Conservation (phyloP, 129 eudicot genomes). For the Daucus carota region DH1_v3.0 NC_030381.2:27119501-27120000, state of each 20-base stretch:
- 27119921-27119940: slow-evolving; percentile 26
- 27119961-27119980: slow-evolving; percentile 10
- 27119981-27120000: slow-evolving; percentile 5
- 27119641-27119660: slow-evolving; percentile 87
- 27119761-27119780: slow-evolving; percentile 12
- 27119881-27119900: slow-evolving; percentile 14
- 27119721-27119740: slow-evolving; percentile 97
- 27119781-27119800: slow-evolving; percentile 16
- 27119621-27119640: slow-evolving; percentile 72
- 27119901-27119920: slow-evolving; percentile 19
- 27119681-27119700: slow-evolving; percentile 87
- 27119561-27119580: too few species aligned
- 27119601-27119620: background rate
- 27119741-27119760: slow-evolving; percentile 34
- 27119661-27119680: slow-evolving; percentile 89
- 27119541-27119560: too few species aligned
- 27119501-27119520: too few species aligned
- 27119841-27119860: slow-evolving; percentile 25
- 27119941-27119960: slow-evolving; percentile 23
- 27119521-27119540: too few species aligned
- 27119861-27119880: slow-evolving; percentile 17
- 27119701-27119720: slow-evolving; percentile 55
- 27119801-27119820: slow-evolving; percentile 9
- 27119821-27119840: slow-evolving; percentile 19
- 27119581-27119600: background rate